A percentile compares a stretch with the other conserved stretches of the same genome.
phyloP scores from a whole-genome alignment of 768 basidiomycete genomes.

The Boletellus sp. region DNA sequence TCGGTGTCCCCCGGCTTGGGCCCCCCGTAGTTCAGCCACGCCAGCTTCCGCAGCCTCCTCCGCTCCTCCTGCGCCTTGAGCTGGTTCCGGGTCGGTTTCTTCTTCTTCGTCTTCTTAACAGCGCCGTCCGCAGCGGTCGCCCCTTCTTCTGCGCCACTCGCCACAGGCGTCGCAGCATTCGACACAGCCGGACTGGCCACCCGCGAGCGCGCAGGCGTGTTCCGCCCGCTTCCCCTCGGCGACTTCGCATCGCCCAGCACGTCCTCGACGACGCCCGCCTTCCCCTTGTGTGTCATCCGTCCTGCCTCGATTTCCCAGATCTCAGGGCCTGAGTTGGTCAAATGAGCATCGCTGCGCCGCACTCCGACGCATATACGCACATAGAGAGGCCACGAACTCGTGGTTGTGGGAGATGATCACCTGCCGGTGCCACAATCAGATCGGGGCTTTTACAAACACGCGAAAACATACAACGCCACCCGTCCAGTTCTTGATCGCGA shows the following conservation, averaged over 20 bases:
- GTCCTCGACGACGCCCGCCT: slow-evolving; percentile 81
- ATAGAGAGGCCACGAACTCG: slow-evolving; percentile 80
- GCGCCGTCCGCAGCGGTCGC: slow-evolving; percentile 30
- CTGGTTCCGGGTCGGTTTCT: slow-evolving; percentile 88
- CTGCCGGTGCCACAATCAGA: slow-evolving; percentile 35
- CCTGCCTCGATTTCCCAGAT: slow-evolving; percentile 94
- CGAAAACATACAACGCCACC: slow-evolving; percentile 68
- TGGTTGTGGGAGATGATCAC: slow-evolving; percentile 96
- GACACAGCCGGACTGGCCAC: slow-evolving; percentile 70
- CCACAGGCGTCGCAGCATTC: slow-evolving; percentile 68
- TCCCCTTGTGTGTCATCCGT: slow-evolving; percentile 83
- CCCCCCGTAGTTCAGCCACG: slow-evolving; percentile 82
- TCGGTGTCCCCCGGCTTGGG: slow-evolving; percentile 82
- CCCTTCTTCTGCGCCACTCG: slow-evolving; percentile 70
- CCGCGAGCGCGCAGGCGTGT: slow-evolving; percentile 69
- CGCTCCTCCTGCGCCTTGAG: slow-evolving; percentile 87
- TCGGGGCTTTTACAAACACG: slow-evolving; percentile 13
- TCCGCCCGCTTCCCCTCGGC: slow-evolving; percentile 64
- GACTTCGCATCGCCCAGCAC: slow-evolving; percentile 68
- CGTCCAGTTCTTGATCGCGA: slow-evolving; percentile 93
- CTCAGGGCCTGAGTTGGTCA: slow-evolving; percentile 61
- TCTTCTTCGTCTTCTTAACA: slow-evolving; percentile 87
- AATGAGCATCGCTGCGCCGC: slow-evolving; percentile 17
- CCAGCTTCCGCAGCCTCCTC: slow-evolving; percentile 70
- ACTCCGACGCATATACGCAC: too few relatives aligned